Percentiles rank a stretch among this genome's conserved stretches.
Evolutionary conservation across 1,284 basidiomycete species (phyloP).

Genomic region (Cerioporus squamosus): DNA sequence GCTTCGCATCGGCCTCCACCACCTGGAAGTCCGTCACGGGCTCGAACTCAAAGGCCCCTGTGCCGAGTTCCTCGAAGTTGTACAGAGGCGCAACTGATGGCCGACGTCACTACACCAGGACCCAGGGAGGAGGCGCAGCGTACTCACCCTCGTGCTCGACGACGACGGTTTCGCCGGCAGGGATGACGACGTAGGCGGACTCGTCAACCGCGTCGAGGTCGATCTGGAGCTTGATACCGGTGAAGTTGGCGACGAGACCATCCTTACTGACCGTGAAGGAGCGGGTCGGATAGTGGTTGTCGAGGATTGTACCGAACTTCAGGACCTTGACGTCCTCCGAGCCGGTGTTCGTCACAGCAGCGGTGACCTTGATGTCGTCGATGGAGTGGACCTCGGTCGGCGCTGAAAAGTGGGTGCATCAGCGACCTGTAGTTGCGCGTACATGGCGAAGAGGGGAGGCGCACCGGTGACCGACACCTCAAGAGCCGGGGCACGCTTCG

Average conservation of each 20-base stretch:
- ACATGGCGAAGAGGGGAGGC: background rate
- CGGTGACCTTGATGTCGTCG: constrained; percentile 44
- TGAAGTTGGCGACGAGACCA: constrained; percentile 43
- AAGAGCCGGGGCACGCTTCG: constrained; percentile 23
- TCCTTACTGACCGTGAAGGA: constrained; percentile 49
- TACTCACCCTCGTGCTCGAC: constrained; percentile 42
- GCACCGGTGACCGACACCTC: constrained; percentile 31
- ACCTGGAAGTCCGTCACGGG: constrained; percentile 25
- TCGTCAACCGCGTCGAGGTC: constrained; percentile 40
- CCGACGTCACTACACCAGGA: background rate
- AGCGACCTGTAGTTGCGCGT: background rate
- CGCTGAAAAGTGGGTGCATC: background rate
- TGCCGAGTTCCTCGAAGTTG: constrained; percentile 29
- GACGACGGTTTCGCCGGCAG: constrained; percentile 43
- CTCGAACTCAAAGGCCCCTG: constrained; percentile 21
- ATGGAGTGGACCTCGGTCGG: constrained; percentile 39
- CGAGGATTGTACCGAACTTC: constrained; percentile 49
- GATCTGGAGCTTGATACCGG: constrained; percentile 47
- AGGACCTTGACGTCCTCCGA: constrained; percentile 43
- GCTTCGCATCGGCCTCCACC: constrained; percentile 18
- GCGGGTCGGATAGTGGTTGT: constrained; percentile 45
- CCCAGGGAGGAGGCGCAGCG: background rate
- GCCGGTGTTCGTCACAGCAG: constrained; percentile 44
- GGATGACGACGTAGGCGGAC: constrained; percentile 44
- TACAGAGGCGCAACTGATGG: constrained; percentile 23